Conservation (phyloP, 208 protist species). For the Porcisia deanei region DNA sequence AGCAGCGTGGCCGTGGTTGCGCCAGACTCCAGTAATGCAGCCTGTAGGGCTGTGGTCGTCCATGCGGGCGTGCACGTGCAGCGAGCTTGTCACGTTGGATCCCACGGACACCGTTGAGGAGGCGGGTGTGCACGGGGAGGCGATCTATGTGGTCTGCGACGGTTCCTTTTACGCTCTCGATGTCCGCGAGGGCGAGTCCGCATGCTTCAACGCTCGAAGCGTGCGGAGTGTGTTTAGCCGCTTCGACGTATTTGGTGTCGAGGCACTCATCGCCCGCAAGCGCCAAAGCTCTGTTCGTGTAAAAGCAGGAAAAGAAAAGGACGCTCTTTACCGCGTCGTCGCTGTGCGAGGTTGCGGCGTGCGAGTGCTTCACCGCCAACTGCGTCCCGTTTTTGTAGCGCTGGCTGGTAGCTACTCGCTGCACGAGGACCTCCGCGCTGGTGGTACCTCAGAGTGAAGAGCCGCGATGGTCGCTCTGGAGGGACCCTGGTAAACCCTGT, state of each 20-base stretch:
- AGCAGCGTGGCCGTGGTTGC: slow-evolving; percentile 31
- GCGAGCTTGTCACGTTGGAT: slow-evolving; percentile 4
- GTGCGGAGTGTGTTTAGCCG: slow-evolving; percentile 28
- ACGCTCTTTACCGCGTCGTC: slow-evolving; percentile 17
- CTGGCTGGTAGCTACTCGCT: slow-evolving; percentile 49
- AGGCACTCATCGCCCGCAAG: slow-evolving; percentile 47
- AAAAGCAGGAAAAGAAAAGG: slow-evolving; percentile 36
- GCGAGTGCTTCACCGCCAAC: slow-evolving; percentile 41
- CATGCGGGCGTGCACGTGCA: slow-evolving; percentile 56
- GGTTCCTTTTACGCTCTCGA: slow-evolving; percentile 45
- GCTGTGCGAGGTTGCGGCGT: slow-evolving; percentile 41
- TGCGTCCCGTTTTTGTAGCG: slow-evolving; percentile 41
- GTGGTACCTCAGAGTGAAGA: slow-evolving; percentile 1
- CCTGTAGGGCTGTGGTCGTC: slow-evolving; percentile 49
- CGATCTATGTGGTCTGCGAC: slow-evolving; percentile 45
- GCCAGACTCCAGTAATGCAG: slow-evolving; percentile 51
- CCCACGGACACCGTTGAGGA: slow-evolving; percentile 37
- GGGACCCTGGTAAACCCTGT: not conserved
- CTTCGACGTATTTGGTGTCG: slow-evolving; percentile 64
- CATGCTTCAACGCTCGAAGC: slow-evolving; percentile 34
- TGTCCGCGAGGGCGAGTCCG: slow-evolving; percentile 30
- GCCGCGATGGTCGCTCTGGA: not conserved
- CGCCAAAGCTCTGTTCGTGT: slow-evolving; percentile 59
- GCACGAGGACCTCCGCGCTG: slow-evolving; percentile 52
- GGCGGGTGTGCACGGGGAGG: slow-evolving; percentile 30